Evolutionary conservation across 192 early-diverging fungal genomes (phyloP).

Genomic region (Rhizophagus sp.): DNA sequence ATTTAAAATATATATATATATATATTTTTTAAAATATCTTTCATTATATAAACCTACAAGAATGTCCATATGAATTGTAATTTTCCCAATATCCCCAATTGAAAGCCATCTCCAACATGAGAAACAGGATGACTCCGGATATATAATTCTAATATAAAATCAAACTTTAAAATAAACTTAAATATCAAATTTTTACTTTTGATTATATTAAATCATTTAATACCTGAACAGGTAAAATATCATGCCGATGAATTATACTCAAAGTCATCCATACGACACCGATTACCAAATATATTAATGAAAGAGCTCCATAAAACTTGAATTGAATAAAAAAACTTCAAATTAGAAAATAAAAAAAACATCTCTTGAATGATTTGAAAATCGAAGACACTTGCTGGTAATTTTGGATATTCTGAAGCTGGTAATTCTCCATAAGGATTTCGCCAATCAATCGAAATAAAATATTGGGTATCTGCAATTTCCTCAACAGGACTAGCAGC

Average conservation of each 20-base stretch:
- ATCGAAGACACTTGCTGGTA: constrained; percentile 51
- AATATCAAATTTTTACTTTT: background rate
- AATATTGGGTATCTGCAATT: constrained; percentile 27
- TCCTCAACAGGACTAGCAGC: constrained; percentile 42
- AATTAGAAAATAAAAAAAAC: background rate
- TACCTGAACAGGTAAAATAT: constrained; percentile 86
- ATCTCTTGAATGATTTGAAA: background rate
- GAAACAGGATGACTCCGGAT: constrained; percentile 78
- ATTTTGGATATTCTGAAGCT: constrained; percentile 85
- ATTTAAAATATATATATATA: background rate
- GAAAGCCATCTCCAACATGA: constrained; percentile 90
- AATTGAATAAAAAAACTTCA: background rate
- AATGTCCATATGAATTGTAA: constrained; percentile 62
- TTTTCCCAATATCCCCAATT: constrained; percentile 84
- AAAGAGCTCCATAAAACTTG: constrained; percentile 77
- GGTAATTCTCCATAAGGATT: constrained; percentile 86
- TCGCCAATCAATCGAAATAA: constrained; percentile 60
- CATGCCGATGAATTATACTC: constrained; percentile 80
- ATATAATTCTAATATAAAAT: constrained; percentile 67
- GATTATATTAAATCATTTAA: background rate
- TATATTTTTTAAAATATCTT: background rate
- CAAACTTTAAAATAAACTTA: background rate
- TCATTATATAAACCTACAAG: constrained; percentile 52
- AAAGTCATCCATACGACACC: constrained; percentile 77
- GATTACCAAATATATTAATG: constrained; percentile 73